Evolutionary conservation across 768 basidiomycete species (phyloP).

Genomic region (Mycena kentingensis): DNA sequence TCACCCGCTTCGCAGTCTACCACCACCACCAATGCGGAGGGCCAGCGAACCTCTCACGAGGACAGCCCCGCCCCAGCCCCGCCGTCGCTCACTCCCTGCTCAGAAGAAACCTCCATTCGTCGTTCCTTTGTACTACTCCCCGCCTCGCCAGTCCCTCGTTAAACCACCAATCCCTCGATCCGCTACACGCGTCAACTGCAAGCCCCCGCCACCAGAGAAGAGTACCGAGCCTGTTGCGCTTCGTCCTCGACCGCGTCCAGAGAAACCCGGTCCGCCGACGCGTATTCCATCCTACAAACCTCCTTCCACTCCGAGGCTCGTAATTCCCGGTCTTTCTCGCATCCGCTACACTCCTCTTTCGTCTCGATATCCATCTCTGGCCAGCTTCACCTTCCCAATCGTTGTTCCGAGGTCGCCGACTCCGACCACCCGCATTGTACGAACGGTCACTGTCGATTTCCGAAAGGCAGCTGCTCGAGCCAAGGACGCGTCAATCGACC

Average conservation of each 20-base stretch:
- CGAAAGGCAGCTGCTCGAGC: too few species aligned
- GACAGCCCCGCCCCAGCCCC: not conserved
- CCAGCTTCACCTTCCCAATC: not conserved
- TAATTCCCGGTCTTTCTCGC: not conserved
- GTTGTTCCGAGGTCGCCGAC: not conserved
- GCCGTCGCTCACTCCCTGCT: not conserved
- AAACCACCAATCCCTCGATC: not conserved
- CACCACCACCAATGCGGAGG: not conserved
- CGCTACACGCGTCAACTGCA: too few species aligned
- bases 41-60: not conserved
- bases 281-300: not conserved
- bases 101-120: not conserved
- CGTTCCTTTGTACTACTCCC: constrained; percentile 2
- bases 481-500: too few species aligned
- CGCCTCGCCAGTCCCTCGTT: not conserved
- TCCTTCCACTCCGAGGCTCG: not conserved
- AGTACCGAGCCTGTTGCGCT: too few species aligned
- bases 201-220: too few species aligned
- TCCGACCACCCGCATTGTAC: not conserved
- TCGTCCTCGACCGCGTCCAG: not conserved
- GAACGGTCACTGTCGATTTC: not conserved
- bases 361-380: not conserved
- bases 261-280: not conserved
- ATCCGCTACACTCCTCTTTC: not conserved
- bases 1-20: too few species aligned